A percentile compares a stretch with the other conserved stretches of the same genome.
phyloP scores from a whole-genome alignment of 805 yeast genomes.

The Barnettozyma botsteinii region DNA sequence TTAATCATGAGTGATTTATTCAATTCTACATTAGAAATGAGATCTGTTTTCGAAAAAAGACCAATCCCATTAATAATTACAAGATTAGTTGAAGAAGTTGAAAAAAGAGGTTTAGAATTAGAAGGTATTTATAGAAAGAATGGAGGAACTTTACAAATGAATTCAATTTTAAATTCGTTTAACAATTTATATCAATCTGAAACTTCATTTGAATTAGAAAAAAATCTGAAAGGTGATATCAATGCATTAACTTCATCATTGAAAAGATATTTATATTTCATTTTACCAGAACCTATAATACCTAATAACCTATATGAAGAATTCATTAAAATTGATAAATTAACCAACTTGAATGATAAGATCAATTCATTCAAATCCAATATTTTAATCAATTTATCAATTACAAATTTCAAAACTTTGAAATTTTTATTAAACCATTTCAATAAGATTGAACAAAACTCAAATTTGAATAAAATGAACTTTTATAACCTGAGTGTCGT shows the following conservation, averaged over 20 bases:
- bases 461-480: slow-evolving; percentile 70
- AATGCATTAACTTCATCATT: slow-evolving; percentile 83
- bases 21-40: slow-evolving; percentile 50
- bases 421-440: slow-evolving; percentile 59
- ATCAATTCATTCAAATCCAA: slow-evolving; percentile 38
- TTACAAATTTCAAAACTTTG: slow-evolving; percentile 58
- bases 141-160: slow-evolving; percentile 39
- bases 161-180: slow-evolving; percentile 29
- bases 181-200: slow-evolving; percentile 24
- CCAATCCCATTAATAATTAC: slow-evolving; percentile 66
- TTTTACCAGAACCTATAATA: slow-evolving; percentile 80
- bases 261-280: slow-evolving; percentile 72
- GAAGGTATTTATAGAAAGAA: slow-evolving; percentile 92
- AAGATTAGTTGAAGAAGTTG: slow-evolving; percentile 72
- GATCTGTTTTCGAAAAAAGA: slow-evolving; percentile 57
- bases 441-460: slow-evolving; percentile 46
- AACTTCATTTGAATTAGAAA: slow-evolving; percentile 31
- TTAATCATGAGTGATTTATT: slow-evolving; percentile 23
- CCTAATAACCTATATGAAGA: slow-evolving; percentile 63
- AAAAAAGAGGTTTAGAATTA: slow-evolving; percentile 60
- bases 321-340: slow-evolving; percentile 49
- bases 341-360: slow-evolving; percentile 19
- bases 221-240: slow-evolving; percentile 54
- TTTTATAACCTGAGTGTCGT: slow-evolving; percentile 80
- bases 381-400: slow-evolving; percentile 54